phyloP scores from a whole-genome alignment of 257 asterid species.

The Scutellaria baicalensis region DNA sequence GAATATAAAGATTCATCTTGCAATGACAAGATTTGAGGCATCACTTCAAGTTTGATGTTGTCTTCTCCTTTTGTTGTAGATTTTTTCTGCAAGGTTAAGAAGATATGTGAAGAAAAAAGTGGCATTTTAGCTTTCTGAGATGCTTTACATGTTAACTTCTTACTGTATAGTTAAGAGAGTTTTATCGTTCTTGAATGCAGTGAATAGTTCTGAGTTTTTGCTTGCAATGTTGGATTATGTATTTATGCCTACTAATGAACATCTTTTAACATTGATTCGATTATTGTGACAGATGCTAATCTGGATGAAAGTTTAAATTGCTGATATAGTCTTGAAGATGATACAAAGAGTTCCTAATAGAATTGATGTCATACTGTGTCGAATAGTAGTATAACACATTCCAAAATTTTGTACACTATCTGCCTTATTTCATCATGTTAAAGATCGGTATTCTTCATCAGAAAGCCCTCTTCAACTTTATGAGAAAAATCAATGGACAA shows the following conservation, averaged over 20 bases:
- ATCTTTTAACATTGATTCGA: background rate
- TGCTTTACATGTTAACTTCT: background rate
- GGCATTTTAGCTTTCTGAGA: no score
- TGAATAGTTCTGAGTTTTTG: background rate
- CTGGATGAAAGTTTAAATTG: constrained; percentile 4
- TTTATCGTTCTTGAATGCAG: background rate
- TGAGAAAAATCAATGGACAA: constrained; percentile 17
- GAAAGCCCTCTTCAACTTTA: constrained; percentile 20
- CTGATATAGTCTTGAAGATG: background rate
- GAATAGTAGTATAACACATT: background rate
- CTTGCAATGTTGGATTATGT: background rate
- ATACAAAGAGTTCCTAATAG: no score
- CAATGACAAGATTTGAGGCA: background rate
- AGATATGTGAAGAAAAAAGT: no score
- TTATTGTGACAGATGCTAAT: background rate
- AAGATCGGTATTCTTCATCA: constrained; percentile 29
- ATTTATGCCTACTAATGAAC: background rate
- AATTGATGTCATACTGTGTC: background rate
- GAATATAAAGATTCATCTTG: background rate
- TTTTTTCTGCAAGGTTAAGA: background rate
- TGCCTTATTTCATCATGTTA: constrained; percentile 27
- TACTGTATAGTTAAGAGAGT: background rate
- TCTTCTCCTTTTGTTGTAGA: background rate
- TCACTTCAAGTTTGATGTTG: background rate
- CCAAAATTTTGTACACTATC: background rate